phyloP scores from a whole-genome alignment of 1,284 basidiomycete species.

The Cystobasidium pallidum region DNA sequence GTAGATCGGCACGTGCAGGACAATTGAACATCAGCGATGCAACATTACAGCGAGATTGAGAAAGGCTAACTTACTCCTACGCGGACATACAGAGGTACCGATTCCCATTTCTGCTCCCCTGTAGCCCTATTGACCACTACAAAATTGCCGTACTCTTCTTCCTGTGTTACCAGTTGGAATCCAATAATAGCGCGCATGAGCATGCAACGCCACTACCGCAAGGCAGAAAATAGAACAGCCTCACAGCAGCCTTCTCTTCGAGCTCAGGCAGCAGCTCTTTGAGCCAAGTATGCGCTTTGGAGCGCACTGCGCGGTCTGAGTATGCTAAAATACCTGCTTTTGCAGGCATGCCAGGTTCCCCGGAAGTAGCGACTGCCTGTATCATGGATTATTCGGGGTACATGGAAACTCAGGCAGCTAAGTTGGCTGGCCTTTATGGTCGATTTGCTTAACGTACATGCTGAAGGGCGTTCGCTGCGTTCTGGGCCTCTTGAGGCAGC shows the following conservation, averaged over 20 bases:
- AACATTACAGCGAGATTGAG: neutral
- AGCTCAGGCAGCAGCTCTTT: constrained; percentile 29
- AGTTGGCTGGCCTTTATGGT: too few species aligned
- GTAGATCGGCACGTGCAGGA: neutral
- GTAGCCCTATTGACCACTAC: constrained; percentile 42
- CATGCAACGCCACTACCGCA: neutral
- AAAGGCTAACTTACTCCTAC: constrained; percentile 10
- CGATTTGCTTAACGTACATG: constrained; percentile 15
- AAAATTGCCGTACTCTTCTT: constrained; percentile 47
- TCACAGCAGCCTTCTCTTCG: constrained; percentile 35
- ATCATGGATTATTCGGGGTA: neutral
- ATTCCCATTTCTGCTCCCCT: constrained; percentile 48
- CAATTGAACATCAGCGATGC: constrained; percentile 7
- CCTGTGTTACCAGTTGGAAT: constrained; percentile 4
- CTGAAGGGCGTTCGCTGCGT: constrained; percentile 29
- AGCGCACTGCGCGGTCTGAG: constrained; percentile 4
- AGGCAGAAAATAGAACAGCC: neutral
- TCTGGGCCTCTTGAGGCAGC: constrained; percentile 19
- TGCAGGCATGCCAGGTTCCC: constrained; percentile 30
- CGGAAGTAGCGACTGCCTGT: constrained; percentile 15
- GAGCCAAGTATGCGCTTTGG: constrained; percentile 20
- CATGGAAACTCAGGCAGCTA: too few species aligned
- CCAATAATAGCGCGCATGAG: neutral
- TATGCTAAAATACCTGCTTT: constrained; percentile 25
- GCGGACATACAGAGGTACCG: constrained; percentile 46